Evolutionary conservation across 805 yeast species (phyloP).

Genomic region (Metschnikowia similis): DNA sequence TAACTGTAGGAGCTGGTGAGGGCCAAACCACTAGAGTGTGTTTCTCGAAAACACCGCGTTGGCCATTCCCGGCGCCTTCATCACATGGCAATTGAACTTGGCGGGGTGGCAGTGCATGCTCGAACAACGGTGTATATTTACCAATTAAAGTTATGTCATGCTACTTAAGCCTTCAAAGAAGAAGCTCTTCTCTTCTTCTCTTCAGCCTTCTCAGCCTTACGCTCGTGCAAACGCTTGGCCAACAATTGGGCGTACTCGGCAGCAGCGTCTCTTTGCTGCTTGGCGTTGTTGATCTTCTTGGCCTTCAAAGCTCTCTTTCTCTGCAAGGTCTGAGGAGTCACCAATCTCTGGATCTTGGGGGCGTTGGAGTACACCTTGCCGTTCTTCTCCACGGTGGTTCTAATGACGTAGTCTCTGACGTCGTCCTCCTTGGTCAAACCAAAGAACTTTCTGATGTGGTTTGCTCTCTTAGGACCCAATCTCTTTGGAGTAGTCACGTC

Average conservation of each 20-base stretch:
- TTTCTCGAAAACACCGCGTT: too few species aligned
- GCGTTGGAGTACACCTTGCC: slow-evolving; percentile 99
- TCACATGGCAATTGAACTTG: too few species aligned
- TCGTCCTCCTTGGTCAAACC: slow-evolving; percentile 95
- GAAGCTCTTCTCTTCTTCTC: slow-evolving; percentile 99
- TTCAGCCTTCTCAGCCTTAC: slow-evolving; percentile 98
- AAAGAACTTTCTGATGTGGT: slow-evolving; percentile 99
- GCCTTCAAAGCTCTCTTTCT: slow-evolving; percentile 97
- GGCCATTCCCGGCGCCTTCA: too few species aligned
- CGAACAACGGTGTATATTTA: slow-evolving; percentile 18
- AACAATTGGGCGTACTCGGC: slow-evolving; percentile 99
- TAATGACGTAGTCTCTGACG: slow-evolving; percentile 79
- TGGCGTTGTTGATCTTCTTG: slow-evolving; percentile 93
- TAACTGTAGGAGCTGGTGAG: too few species aligned
- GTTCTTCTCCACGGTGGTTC: slow-evolving; percentile 98
- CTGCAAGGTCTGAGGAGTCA: slow-evolving; percentile 98
- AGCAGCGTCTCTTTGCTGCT: slow-evolving; percentile 99
- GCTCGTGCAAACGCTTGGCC: slow-evolving; percentile 97
- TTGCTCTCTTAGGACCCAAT: slow-evolving; percentile 99
- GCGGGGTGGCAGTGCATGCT: background rate
- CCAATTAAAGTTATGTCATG: slow-evolving; percentile 16
- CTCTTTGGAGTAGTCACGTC: slow-evolving; percentile 95
- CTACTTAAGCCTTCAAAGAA: slow-evolving; percentile 80
- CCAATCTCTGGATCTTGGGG: slow-evolving; percentile 99
- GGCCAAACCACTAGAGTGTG: too few species aligned